Evolutionary conservation across 1,139 yeast species (phyloP).

Genomic region (Debaryomycetaceae sp.): DNA sequence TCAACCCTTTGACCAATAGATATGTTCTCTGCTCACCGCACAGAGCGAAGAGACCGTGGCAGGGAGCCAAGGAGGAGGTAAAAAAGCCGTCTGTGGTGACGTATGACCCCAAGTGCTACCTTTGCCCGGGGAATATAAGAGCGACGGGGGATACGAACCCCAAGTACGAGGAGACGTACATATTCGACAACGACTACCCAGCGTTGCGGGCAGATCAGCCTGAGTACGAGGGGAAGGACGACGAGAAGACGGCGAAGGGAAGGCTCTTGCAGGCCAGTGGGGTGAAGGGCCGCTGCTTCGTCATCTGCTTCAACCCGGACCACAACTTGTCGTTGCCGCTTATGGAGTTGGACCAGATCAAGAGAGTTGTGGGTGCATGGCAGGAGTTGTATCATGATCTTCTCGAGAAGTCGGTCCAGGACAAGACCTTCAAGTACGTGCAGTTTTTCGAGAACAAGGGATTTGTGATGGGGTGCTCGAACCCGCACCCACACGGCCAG

Average conservation of each 20-base stretch:
- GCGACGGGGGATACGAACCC: constrained; percentile 68
- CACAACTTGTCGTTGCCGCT: constrained; percentile 66
- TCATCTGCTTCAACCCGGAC: constrained; percentile 71
- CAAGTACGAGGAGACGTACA: constrained; percentile 52
- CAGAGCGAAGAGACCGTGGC: constrained; percentile 79
- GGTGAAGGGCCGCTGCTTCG: constrained; percentile 67
- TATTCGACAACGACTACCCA: constrained; percentile 67
- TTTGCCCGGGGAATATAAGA: constrained; percentile 71
- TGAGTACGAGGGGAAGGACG: constrained; percentile 23
- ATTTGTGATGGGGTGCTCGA: constrained; percentile 78
- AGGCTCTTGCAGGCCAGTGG: constrained; percentile 55
- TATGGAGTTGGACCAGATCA: constrained; percentile 46
- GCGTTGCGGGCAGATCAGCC: constrained; percentile 65
- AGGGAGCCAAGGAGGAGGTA: constrained; percentile 64
- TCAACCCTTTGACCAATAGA: constrained; percentile 59
- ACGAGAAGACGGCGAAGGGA: constrained; percentile 24
- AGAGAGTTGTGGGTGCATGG: constrained; percentile 58
- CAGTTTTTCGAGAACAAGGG: constrained; percentile 82
- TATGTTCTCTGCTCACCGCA: constrained; percentile 77
- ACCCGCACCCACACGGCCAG: constrained; percentile 79
- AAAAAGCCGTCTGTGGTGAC: constrained; percentile 43
- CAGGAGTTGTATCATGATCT: constrained; percentile 45
- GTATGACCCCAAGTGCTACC: constrained; percentile 65
- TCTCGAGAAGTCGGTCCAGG: constrained; percentile 31
- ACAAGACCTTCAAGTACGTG: constrained; percentile 53